Evolutionary conservation across 352 stramenopile genomes (phyloP).

Genomic region (Globisporangium cylindrosporum): DNA sequence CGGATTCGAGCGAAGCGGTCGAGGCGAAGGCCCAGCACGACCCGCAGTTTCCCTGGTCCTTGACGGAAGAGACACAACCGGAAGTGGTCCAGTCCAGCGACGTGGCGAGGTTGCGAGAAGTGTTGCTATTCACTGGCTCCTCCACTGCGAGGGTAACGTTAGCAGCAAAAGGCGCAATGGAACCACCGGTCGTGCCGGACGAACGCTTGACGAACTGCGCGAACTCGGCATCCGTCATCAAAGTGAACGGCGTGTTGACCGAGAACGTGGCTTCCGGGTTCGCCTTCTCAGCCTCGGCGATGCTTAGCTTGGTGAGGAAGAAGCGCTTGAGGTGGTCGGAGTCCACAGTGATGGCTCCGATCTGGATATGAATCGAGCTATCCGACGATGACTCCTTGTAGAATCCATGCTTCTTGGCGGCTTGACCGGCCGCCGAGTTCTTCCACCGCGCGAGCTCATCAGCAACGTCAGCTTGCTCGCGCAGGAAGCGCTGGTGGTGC

Average conservation of each 20-base stretch:
- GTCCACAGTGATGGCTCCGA: background rate
- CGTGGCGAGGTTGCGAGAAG: background rate
- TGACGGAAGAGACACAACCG: conserved; percentile 31
- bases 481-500: background rate
- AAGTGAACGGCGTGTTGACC: background rate
- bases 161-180: too few species aligned
- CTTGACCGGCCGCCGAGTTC: background rate
- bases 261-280: background rate
- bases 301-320: background rate
- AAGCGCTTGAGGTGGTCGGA: background rate
- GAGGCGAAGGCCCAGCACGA: conserved; percentile 98
- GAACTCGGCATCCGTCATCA: background rate
- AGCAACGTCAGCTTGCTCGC: background rate
- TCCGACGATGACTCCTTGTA: background rate
- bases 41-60: conserved; percentile 96
- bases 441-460: background rate
- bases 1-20: conserved; percentile 61
- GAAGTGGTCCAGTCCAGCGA: background rate
- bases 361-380: background rate
- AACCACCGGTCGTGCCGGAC: background rate
- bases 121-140: background rate
- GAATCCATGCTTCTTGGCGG: background rate
- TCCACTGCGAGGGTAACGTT: background rate
- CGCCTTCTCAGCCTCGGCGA: background rate
- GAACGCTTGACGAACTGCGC: background rate